These are phyloP conservation scores for Neurospora intermedia DNA, from an alignment of 495 filamentous ascomycete genomes.

Conservation along the genomic window DNA sequence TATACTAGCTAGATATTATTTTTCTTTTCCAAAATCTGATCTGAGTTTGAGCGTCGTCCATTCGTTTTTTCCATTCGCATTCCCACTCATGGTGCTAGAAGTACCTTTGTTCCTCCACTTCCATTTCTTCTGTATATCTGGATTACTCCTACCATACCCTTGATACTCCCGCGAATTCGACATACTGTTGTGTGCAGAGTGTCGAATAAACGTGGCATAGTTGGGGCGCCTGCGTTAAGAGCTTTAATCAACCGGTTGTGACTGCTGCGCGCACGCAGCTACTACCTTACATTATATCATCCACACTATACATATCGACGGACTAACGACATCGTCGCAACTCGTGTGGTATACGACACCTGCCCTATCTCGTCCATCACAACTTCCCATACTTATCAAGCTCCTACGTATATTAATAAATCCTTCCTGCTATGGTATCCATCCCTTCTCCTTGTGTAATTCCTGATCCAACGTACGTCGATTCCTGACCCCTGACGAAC, in stretches of 20 bases:
- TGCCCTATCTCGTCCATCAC: neutral
- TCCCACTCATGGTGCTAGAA: too few relatives aligned
- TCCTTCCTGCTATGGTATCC: too few relatives aligned
- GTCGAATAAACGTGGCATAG: neutral
- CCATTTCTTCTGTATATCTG: too few relatives aligned
- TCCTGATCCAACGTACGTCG: too few relatives aligned
- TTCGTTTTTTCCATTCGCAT: too few relatives aligned
- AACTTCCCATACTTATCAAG: neutral
- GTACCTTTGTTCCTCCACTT: too few relatives aligned
- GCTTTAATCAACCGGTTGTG: neutral
- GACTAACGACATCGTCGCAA: neutral
- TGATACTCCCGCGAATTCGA: neutral
- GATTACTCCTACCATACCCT: neutral
- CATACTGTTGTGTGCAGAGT: neutral
- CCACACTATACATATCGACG: neutral
- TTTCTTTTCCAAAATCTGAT: too few relatives aligned
- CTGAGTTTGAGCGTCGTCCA: too few relatives aligned
- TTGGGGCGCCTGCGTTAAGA: neutral
- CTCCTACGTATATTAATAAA: neutral
- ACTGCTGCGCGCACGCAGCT: neutral
- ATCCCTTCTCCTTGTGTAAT: too few relatives aligned
- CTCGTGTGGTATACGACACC: neutral
- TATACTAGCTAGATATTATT: too few relatives aligned
- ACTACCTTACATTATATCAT: neutral
- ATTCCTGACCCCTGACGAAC: too few relatives aligned